Conservation (phyloP, 2,329 filamentous ascomycete genomes). For the Allantophomopsis cytisporea region DNA sequence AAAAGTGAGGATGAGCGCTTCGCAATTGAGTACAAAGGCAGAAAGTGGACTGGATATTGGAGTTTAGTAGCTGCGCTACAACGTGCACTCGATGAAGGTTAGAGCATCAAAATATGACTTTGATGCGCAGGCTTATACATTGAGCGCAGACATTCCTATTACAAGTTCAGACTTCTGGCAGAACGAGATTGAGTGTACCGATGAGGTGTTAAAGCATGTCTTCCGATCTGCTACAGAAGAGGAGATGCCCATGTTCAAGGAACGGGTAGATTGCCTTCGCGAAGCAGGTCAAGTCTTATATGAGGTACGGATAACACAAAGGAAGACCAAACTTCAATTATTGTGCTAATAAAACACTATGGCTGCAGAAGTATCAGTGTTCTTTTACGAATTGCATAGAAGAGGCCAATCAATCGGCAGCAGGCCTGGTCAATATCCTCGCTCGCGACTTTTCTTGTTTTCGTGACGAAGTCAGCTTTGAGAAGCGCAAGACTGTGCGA, state of each 20-base stretch:
- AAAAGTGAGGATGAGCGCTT: constrained; percentile 54
- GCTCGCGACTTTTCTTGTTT: constrained; percentile 77
- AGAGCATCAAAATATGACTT: constrained; percentile 8
- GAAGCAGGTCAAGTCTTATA: constrained; percentile 74
- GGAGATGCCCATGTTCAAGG: constrained; percentile 69
- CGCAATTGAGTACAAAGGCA: constrained; percentile 67
- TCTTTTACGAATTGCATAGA: constrained; percentile 62
- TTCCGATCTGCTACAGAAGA: constrained; percentile 82
- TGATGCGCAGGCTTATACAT: constrained; percentile 6
- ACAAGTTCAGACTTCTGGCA: constrained; percentile 82
- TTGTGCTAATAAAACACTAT: too few species aligned
- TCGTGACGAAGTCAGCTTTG: constrained; percentile 64
- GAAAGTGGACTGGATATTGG: constrained; percentile 89
- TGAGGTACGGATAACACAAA: constrained; percentile 38
- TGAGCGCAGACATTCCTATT: constrained; percentile 59
- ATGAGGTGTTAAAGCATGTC: constrained; percentile 59
- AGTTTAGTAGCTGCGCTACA: constrained; percentile 80
- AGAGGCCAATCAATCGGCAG: constrained; percentile 66
- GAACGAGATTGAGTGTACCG: constrained; percentile 59
- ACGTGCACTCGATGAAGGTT: constrained; percentile 78
- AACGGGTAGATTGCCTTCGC: constrained; percentile 66
- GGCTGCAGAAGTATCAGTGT: constrained; percentile 55
- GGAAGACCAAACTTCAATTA: neutral
- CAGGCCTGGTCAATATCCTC: constrained; percentile 73
- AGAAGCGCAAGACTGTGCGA: constrained; percentile 58